These are phyloP conservation scores for Nemania sp. DNA, from an alignment of 2,329 filamentous ascomycete species.

Conservation along the genomic window DNA sequence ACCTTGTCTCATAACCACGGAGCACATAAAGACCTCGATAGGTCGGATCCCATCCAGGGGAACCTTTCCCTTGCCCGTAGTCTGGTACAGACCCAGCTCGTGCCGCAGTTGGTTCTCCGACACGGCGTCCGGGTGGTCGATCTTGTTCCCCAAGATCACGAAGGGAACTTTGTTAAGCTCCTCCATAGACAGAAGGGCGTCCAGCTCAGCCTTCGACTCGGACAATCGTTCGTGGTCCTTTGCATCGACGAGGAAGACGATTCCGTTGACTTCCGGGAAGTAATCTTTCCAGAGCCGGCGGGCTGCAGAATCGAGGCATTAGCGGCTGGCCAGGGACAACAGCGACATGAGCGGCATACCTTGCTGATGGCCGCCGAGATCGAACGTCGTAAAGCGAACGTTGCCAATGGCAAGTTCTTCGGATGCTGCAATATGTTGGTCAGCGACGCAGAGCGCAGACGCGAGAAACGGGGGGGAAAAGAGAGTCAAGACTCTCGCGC, in stretches of 20 bases:
- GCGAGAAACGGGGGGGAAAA: too few species aligned
- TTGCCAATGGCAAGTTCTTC: conserved; percentile 93
- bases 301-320: conserved; percentile 52
- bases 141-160: conserved; percentile 97
- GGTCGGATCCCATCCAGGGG: conserved; percentile 89
- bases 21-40: conserved; percentile 99
- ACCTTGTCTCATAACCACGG: conserved; percentile 96
- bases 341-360: conserved; percentile 51
- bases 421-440: conserved; percentile 60
- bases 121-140: conserved; percentile 94
- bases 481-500: conserved; percentile 15
- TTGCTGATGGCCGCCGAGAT: conserved; percentile 92
- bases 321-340: conserved; percentile 7
- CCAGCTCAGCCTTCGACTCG: conserved; percentile 96
- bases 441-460: conserved; percentile 32
- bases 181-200: conserved; percentile 94
- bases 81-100: conserved; percentile 92
- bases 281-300: conserved; percentile 96
- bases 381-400: conserved; percentile 92
- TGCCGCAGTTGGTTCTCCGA: conserved; percentile 94
- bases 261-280: conserved; percentile 93
- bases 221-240: conserved; percentile 94
- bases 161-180: conserved; percentile 95
- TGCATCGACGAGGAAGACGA: conserved; percentile 96
- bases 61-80: conserved; percentile 93